Evolutionary conservation across 139 green algal species (phyloP), one percentile per base, ranked within the genome.

Genomic region (Picochlorum sp.): DNA sequence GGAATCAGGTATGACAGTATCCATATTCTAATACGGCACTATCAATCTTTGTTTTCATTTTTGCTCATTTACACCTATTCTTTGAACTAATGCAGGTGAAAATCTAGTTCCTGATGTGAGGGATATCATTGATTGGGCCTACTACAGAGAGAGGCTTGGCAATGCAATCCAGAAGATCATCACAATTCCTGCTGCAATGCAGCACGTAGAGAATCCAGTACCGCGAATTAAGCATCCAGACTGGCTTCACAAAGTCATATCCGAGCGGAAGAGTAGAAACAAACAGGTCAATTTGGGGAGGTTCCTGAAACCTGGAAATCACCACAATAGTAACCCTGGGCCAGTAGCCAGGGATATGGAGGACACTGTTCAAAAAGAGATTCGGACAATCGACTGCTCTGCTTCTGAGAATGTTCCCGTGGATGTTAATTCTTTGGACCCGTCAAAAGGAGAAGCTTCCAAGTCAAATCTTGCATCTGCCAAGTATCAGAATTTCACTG

Each of bases 101-200:
- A 41, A 11, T 41, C 34, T 41, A 14, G 76, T 88, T 56, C 86
- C 85, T 14, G 86, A 95, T 62, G 82, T 95, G 72, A 76, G 93
- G 1, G 77, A 85, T 59, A 86, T 97, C 16, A 77, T 98, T 50
- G 93, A 98, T 81, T 98, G 93, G 93, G 86, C 80, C 45, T 98
- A 98, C 80, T 98, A 98, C 86, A 68, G 67, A 37, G 89, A 92
- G 76, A 86, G 93, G 30, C 77, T 98, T 62, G 77, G 84, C 55
- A 87, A 72, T 55, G 82, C 92, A 65, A 92, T 98, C 49, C 88
- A 96, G 74, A 98, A 98, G 86, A 98, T 98, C 83, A 96, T 98
- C 75, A 96, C 90, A 76, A 97, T 98, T 71, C 93, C 92, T 4
- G 93, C 93, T 1, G 93, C 91, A 52, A 90, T 97, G 89, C 92